A percentile compares a stretch with the other conserved stretches of the same genome.
These are phyloP conservation scores for Kwoniella botswanensis DNA, from an alignment of 768 basidiomycete species.

Conservation along the genomic window DNA sequence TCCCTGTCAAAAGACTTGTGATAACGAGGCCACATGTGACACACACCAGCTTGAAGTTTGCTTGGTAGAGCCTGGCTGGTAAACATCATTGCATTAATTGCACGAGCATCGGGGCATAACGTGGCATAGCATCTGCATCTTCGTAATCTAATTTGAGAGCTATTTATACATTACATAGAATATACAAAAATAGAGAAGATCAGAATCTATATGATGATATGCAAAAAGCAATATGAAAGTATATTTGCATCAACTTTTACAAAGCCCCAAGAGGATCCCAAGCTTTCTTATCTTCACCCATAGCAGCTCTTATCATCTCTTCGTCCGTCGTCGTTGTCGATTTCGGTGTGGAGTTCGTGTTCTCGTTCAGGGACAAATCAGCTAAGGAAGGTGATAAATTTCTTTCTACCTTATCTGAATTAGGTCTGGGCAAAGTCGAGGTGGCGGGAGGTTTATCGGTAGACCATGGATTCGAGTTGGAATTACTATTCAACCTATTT, in stretches of 20 bases:
- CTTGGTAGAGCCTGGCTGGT: too few species aligned
- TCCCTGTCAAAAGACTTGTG: too few species aligned
- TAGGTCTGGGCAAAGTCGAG: conserved; percentile 4
- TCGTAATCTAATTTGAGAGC: too few species aligned
- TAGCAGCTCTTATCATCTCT: conserved; percentile 37
- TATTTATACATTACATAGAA: too few species aligned
- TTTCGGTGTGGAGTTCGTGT: background rate
- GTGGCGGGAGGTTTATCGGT: background rate
- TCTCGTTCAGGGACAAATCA: background rate
- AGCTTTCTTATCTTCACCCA: conserved; percentile 49
- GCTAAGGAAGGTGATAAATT: conserved; percentile 1
- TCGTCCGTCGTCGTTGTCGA: conserved; percentile 11
- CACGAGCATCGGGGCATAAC: too few species aligned
- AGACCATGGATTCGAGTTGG: background rate
- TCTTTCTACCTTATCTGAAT: background rate
- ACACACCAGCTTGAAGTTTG: too few species aligned
- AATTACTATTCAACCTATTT: background rate
- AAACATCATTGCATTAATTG: too few species aligned
- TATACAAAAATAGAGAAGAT: too few species aligned
- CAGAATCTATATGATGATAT: too few species aligned
- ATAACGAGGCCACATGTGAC: too few species aligned
- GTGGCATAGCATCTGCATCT: too few species aligned
- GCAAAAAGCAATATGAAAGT: too few species aligned
- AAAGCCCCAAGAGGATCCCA: conserved; percentile 55
- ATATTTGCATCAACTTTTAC: conserved; percentile 2